Conservation (phyloP, 2,329 filamentous ascomycete genomes). For the Cladophialophora bantiana region DNA sequence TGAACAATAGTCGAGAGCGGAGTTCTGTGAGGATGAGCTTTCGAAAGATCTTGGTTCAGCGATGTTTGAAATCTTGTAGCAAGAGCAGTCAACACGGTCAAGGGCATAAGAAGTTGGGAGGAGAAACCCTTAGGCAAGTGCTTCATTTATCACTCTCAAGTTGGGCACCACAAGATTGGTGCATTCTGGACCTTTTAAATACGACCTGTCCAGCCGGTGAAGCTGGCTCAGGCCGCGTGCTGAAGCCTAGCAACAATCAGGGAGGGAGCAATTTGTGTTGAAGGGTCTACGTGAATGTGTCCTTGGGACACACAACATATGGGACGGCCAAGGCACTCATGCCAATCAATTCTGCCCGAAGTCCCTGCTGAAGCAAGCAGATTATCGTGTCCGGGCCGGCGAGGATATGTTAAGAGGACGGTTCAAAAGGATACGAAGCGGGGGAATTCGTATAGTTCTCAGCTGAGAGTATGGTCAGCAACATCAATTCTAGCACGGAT, state of each 20-base stretch:
- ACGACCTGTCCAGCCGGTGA: background rate
- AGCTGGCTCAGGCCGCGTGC: background rate
- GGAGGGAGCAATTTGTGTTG: background rate
- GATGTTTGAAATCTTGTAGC: background rate
- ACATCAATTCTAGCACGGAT: background rate
- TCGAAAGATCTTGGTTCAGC: background rate
- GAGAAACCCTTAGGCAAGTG: background rate
- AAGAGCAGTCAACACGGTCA: background rate
- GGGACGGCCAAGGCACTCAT: background rate
- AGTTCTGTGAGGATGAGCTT: background rate
- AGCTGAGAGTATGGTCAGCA: background rate
- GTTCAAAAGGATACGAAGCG: background rate
- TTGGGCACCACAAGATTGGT: background rate
- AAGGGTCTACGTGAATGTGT: background rate
- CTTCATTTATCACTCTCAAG: background rate
- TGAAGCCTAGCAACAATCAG: background rate
- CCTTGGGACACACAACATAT: background rate
- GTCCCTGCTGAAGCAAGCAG: too few relatives aligned
- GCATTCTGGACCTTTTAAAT: background rate
- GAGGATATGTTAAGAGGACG: background rate
- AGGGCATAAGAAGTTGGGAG: background rate
- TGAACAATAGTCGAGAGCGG: background rate
- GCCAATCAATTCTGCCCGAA: background rate
- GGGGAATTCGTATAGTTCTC: slow-evolving; percentile 2
- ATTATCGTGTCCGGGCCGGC: background rate